Evolutionary conservation across 768 basidiomycete genomes (phyloP).

Genomic region (Tephrocybe sp.): DNA sequence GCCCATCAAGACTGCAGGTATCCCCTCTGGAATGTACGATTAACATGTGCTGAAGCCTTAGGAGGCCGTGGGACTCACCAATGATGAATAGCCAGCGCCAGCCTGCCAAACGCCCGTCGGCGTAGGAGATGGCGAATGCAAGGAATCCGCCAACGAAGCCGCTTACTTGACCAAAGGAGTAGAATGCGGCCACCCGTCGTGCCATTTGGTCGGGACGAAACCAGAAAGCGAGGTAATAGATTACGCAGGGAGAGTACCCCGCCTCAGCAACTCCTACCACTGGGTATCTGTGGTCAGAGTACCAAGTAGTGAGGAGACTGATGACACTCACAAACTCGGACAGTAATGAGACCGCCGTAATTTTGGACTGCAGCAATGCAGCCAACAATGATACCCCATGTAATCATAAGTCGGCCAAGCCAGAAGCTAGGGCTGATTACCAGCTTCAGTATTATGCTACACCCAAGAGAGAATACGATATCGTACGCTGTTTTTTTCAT

Average conservation of each 20-base stretch:
- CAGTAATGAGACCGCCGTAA: conserved; percentile 9
- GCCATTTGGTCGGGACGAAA: conserved; percentile 14
- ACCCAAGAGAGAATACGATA: background rate
- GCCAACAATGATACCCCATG: conserved; percentile 14
- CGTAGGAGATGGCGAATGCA: conserved; percentile 11
- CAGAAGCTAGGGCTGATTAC: conserved; percentile 15
- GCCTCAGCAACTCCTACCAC: conserved; percentile 18
- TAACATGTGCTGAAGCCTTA: background rate
- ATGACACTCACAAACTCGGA: conserved; percentile 10
- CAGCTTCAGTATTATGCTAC: background rate
- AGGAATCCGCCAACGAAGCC: conserved; percentile 15
- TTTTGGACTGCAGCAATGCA: conserved; percentile 13
- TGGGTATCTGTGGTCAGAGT: background rate
- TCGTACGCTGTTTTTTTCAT: conserved; percentile 15
- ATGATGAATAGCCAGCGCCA: conserved; percentile 19
- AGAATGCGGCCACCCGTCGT: conserved; percentile 12
- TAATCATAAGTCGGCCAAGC: conserved; percentile 15
- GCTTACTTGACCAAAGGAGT: conserved; percentile 16
- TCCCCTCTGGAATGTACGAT: conserved; percentile 4
- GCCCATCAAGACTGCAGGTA: conserved; percentile 14
- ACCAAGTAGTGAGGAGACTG: background rate
- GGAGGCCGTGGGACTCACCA: background rate
- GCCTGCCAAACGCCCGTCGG: conserved; percentile 14
- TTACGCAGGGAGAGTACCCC: conserved; percentile 17
- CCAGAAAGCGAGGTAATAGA: conserved; percentile 18